phyloP scores from a whole-genome alignment of 495 filamentous ascomycete species.

The Penicillium pulvis region DNA sequence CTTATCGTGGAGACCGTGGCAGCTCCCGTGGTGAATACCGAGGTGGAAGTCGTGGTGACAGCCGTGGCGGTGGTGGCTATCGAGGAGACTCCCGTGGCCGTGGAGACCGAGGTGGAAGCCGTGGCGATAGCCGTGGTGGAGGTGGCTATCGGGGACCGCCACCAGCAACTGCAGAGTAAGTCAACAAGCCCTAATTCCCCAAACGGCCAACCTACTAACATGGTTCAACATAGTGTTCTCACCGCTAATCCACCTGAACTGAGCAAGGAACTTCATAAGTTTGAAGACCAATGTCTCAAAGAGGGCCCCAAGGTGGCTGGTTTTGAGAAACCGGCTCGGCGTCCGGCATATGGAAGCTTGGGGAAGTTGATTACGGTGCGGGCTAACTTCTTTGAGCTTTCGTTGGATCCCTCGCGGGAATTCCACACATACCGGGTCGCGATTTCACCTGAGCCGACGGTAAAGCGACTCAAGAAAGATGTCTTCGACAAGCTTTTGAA shows the following conservation, averaged over 20 bases:
- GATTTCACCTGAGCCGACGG: slow-evolving; percentile 10
- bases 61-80: slow-evolving; percentile 3
- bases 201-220: background rate
- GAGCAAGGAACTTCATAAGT: background rate
- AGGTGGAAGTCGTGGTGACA: background rate
- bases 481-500: slow-evolving; percentile 10
- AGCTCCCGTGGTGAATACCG: background rate
- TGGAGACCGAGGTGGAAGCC: slow-evolving; percentile 6
- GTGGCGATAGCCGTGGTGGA: slow-evolving; percentile 4
- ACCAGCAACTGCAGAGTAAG: slow-evolving; percentile 7
- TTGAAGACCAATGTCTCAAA: slow-evolving; percentile 12
- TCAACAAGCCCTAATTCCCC: background rate
- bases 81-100: slow-evolving; percentile 5
- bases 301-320: background rate
- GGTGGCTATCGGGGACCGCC: slow-evolving; percentile 1
- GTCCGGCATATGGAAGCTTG: slow-evolving; percentile 46
- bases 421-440: slow-evolving; percentile 19
- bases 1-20: background rate
- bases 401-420: slow-evolving; percentile 2
- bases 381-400: slow-evolving; percentile 49
- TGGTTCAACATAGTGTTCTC: background rate
- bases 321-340: slow-evolving; percentile 23
- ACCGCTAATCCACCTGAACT: background rate
- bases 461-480: slow-evolving; percentile 9
- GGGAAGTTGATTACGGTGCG: slow-evolving; percentile 40